Base-by-base conservation (phyloP, 306 rosid species). In the Cucurbita maxima region DNA sequence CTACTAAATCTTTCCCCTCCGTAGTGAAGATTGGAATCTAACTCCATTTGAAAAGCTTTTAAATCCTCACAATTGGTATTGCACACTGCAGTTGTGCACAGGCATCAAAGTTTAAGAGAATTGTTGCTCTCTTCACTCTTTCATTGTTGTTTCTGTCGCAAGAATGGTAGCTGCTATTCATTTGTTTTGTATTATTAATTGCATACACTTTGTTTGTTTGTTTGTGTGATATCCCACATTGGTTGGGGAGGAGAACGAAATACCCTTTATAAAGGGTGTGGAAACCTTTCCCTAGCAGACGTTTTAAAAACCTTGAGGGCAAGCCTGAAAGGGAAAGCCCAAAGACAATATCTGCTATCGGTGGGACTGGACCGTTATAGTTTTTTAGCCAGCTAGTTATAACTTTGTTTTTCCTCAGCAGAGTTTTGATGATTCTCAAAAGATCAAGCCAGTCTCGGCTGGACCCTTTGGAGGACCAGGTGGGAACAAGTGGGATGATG, bases 381-480 rank as follows among this genome's bases (percentile, higher is more conserved):
- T 37, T 14, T 15, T 13, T 14, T 54, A 62, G 43, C 71, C 56
- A 25, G 53, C 52, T n/a, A 19, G 40, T 63, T 60, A 50, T 37
- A 38, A 30, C 37, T 74, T 67, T 41, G 18, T 56, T 48, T 79
- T 63, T 25, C 11, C n/a, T 58, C 3, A 41, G 8, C 60, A 30
- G 56, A 64, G 36, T 66, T 74, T 19, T 72, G 79, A 71, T 40
- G 83, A 62, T 11, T 54, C 59, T 4, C 73, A 66, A 61, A 82
- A 79, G 16, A 79, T 38, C 40, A 72, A 82, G 43, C 79, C 84
- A 9, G 64, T 88, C 25, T 50, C 85, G 1, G 59, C 76, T 80
- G 97, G 97, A 41, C 96, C 96, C 60, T 89, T 91, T 93, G 97
- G 96, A 73, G 90, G 97, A 6, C 74, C 75, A 10, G 85, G 81